Base-by-base conservation (phyloP, 768 basidiomycete genomes). In the Dacryopinax spathularia region DNA sequence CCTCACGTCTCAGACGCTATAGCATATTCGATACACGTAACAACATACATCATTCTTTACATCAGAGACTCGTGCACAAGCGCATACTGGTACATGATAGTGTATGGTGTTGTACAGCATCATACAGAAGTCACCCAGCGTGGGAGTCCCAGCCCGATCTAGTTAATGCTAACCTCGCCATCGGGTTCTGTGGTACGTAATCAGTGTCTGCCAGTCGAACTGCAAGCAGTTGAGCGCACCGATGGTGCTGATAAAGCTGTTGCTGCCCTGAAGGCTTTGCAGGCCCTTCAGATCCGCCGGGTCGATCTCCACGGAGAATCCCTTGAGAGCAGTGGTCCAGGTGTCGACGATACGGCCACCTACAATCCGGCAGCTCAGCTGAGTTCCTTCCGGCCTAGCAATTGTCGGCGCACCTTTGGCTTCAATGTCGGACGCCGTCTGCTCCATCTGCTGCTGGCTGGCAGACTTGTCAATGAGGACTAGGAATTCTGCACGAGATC, bases 231-330 rank as follows among this genome's bases (percentile, higher is more conserved):
- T 10, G 20, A 22, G 25, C 36, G 36, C 29, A 56, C 48, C 48
- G 48, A 56, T 56, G 25, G 48, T 56, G 25, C 48, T 56, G 25
- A 56, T 56, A 29, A 56, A 56, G 48, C 18, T 56, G 48, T 56
- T 56, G 48, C 25, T 56, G 25, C 48, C 48, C 48, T 56, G 48
- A 22, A 56, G 48, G 48, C 48, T 56, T 29, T 56, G 48, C 22
- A 56, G 18, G 13, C 48, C 25, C 25, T 25, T 13, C 9, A 56
- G 48, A 29, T 56, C 48, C 48, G 10, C 48, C 7, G 48, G 22
- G 25, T 29, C 20, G 22, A 56, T 56, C 25, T 27, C 48, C 12
- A 56, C 48, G 10, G 48, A 56, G 48, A 56, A 56, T 22, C 48
- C 48, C 18, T 56, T 56, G 25, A 56, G 48, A 5, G 48, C 48